Base-by-base conservation (phyloP, 2,329 filamentous ascomycete genomes). In the Talaromyces islandicus region DNA sequence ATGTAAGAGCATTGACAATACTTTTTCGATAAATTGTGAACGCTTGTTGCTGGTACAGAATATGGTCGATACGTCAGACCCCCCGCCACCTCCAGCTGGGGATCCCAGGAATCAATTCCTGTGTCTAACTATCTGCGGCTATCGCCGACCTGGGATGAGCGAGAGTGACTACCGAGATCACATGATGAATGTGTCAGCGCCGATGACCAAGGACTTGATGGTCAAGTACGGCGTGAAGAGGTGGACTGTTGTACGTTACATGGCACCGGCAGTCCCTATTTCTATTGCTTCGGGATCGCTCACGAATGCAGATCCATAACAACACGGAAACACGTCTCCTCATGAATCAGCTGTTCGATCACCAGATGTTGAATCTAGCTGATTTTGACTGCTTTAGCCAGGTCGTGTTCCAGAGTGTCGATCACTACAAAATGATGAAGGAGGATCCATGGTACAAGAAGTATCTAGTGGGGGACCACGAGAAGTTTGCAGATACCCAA, bases 341-440 rank as follows among this genome's bases (percentile, higher is more conserved):
- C 19, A 80, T 81, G 78, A 58, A 63, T 14, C 62, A 71, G 59
- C 67, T 81, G 1, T 75, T 71, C 64, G 80, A 81, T 60, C 71
- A 66, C 1, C 79, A 82, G 61, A 77, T 82, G 72, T 59, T 64
- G n/a, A 80, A 80, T 54, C 21, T 80, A 6, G 78, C 79, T 7
- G 76, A 80, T 62, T 82, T 73, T 60, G 80, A 82, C 66, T 80
- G 77, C 65, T 80, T 82, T 64, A 79, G 75, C 54, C 79, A 81
- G 64, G 76, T n/a, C n/a, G n/a, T n/a, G n/a, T n/a, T n/a, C n/a
- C n/a, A n/a, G n/a, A n/a, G n/a, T n/a, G 57, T 82, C 1, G 75
- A 80, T 6, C 72, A 79, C 60, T 83, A 78, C 65, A 77, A 77
- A 65, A 63, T 66, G 10, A 78, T 82, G 72, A 81, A 81, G 66